Base-by-base conservation (phyloP, 768 basidiomycete genomes). In the Amanita brunnescens region DNA sequence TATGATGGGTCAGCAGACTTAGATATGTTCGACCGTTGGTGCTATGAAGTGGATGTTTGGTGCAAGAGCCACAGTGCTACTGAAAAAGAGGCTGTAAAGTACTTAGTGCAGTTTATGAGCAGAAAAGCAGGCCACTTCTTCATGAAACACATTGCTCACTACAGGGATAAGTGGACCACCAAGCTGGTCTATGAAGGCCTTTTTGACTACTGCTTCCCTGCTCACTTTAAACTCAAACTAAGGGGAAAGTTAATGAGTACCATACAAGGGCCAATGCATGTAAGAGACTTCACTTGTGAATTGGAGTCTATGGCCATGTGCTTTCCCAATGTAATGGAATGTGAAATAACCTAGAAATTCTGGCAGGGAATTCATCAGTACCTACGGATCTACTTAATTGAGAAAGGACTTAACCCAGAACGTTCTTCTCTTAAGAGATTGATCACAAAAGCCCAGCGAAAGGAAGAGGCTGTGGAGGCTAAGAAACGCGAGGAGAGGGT, bases 351-450 rank as follows among this genome's bases (percentile, higher is more conserved):
- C 0, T 55, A 63, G 7, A 58, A 61, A 8, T 55, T 75, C 0
- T 76, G 70, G 70, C 57, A 62, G 2, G 68, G 72, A 0, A 49
- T 70, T 0, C 46, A 54, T 1, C 20, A 43, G 0, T 37, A 55
- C 13, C 59, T 71, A 1, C 68, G 68, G 26, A 50, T 49, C 0
- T 56, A 63, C 3, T 49, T 72, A 0, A 68, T 65, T 64, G 51
- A 52, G 13, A 55, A 67, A 1, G 49, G 61, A 4, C 51, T 70
- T 0, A 63, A 65, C 2, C 65, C 62, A 0, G 61, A 68, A 6
- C 29, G 40, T 0, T 61, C 63, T 0, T 37, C 48, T 0, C 67
- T 62, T 57, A 50, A 63, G 0, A 54, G 64, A 3, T 62, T 75
- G 0, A 42, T 64, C 0, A 45, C 53, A 0, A 59, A 55, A 0